A percentile compares a stretch with the other conserved stretches of the same genome.
Evolutionary conservation across 2,329 filamentous ascomycete genomes (phyloP).

Genomic region (Pseudogymnoascus sp.): DNA sequence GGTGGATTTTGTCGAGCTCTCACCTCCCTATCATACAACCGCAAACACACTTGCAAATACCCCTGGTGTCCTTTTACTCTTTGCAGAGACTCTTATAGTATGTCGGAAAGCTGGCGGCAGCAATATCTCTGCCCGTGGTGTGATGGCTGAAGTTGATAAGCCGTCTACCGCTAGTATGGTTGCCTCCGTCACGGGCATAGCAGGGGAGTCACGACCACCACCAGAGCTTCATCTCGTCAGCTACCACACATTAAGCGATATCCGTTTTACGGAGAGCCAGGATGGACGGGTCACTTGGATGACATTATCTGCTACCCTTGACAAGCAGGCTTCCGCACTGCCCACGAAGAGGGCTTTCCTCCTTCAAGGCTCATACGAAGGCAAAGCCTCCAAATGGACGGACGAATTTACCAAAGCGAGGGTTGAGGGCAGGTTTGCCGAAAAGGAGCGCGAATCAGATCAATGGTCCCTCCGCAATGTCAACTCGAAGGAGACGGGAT

Average conservation of each 20-base stretch:
- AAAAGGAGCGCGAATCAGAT: constrained; percentile 70
- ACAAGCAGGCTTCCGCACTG: constrained; percentile 38
- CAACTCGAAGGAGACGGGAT: constrained; percentile 50
- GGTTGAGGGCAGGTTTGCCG: constrained; percentile 75
- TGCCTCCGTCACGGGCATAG: constrained; percentile 54
- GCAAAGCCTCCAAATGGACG: constrained; percentile 63
- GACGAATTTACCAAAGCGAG: constrained; percentile 83
- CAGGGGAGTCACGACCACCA: constrained; percentile 45
- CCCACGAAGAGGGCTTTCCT: constrained; percentile 59
- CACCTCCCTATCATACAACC: constrained; percentile 55
- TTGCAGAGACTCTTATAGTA: constrained; percentile 71
- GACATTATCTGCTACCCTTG: constrained; percentile 46
- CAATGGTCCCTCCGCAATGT: constrained; percentile 72
- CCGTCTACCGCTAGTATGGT: constrained; percentile 57
- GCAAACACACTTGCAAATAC: constrained; percentile 29
- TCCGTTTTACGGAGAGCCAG: constrained; percentile 63
- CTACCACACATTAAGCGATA: constrained; percentile 58
- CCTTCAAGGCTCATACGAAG: constrained; percentile 67
- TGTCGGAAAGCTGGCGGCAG: constrained; percentile 59
- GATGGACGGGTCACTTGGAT: constrained; percentile 60
- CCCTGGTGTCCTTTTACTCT: constrained; percentile 69
- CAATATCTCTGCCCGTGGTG: constrained; percentile 61
- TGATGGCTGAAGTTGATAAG: constrained; percentile 79
- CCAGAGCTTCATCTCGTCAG: constrained; percentile 70
- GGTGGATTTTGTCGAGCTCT: constrained; percentile 68